Evolutionary conservation across 2,329 filamentous ascomycete genomes (phyloP).

Genomic region (Aspergillus nomiae): DNA sequence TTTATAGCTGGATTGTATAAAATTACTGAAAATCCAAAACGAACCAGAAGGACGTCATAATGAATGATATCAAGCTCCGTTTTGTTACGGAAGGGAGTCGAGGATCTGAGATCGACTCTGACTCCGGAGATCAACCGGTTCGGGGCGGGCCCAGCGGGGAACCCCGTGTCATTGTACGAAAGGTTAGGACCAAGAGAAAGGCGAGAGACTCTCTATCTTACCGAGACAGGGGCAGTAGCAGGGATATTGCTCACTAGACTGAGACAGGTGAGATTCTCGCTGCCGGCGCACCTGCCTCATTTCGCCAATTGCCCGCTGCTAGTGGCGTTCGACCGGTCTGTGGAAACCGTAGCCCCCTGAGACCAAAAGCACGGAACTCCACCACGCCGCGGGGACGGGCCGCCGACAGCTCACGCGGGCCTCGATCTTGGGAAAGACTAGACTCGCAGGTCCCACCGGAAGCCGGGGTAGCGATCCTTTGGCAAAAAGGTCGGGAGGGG

Average conservation of each 20-base stretch:
- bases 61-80: too few relatives aligned
- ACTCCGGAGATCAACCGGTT: too few relatives aligned
- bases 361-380: background rate
- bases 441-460: background rate
- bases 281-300: background rate
- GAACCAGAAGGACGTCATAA: too few relatives aligned
- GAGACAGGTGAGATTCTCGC: background rate
- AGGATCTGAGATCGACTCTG: too few relatives aligned
- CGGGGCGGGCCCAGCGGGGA: too few relatives aligned
- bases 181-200: too few relatives aligned
- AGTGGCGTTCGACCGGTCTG: background rate
- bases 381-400: background rate
- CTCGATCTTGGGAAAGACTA: background rate
- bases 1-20: background rate
- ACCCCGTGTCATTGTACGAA: too few relatives aligned
- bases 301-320: background rate
- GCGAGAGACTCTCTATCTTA: too few relatives aligned
- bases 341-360: background rate
- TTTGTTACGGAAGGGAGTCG: too few relatives aligned
- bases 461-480: background rate
- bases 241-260: too few relatives aligned
- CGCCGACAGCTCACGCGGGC: background rate
- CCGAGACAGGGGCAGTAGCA: too few relatives aligned
- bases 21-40: too few relatives aligned
- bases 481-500: background rate